These are phyloP conservation scores for Breynia disticha DNA, from an alignment of 441 rosid genomes.

Conservation along the genomic window DNA sequence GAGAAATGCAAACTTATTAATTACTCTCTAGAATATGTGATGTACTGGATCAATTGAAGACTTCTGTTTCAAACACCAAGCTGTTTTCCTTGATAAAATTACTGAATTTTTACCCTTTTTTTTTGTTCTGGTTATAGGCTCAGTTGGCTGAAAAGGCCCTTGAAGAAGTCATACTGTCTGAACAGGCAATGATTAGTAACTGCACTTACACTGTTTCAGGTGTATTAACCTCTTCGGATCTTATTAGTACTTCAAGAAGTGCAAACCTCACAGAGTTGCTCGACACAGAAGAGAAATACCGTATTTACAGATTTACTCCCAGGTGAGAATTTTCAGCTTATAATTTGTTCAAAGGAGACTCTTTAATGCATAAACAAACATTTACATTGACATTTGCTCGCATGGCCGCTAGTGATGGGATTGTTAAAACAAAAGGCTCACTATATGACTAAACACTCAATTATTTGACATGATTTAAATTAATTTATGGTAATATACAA, in stretches of 20 bases:
- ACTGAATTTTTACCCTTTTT: not conserved
- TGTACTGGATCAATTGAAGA: no score
- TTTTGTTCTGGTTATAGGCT: slow-evolving; percentile 35
- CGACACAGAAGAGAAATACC: slow-evolving; percentile 39
- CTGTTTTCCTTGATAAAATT: not conserved
- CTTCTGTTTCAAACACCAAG: not conserved
- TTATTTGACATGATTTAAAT: no score
- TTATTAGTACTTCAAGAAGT: slow-evolving; percentile 46
- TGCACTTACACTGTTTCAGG: slow-evolving; percentile 52
- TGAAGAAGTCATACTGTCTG: slow-evolving; percentile 41
- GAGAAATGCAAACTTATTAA: no score
- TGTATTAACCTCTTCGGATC: slow-evolving; percentile 55
- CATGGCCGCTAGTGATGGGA: no score
- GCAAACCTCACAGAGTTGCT: slow-evolving; percentile 54
- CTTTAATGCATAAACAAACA: not conserved
- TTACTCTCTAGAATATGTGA: no score
- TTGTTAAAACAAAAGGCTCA: no score
- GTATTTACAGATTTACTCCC: slow-evolving; percentile 56
- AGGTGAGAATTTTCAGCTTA: slow-evolving; percentile 34
- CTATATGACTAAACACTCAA: no score
- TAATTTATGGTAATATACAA: no score
- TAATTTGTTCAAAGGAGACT: not conserved
- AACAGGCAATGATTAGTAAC: slow-evolving; percentile 35
- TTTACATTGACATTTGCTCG: no score
- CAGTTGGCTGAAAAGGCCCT: slow-evolving; percentile 38